Conservation (phyloP, 805 yeast species). For the Teunomyces atbi region DNA sequence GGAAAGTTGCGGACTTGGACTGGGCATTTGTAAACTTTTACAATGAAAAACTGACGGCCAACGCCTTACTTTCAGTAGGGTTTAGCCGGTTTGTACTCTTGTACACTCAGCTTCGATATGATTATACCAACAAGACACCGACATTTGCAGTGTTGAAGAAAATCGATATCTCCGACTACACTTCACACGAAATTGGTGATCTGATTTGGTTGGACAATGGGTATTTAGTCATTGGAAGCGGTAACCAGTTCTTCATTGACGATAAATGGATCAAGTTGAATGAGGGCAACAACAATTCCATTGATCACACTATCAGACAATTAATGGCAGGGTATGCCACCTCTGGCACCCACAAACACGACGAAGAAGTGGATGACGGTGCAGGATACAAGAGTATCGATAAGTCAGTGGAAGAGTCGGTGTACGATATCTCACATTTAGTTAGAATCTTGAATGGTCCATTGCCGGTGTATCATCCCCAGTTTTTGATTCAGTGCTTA, state of each 20-base stretch:
- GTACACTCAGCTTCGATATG: constrained; percentile 82
- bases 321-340: constrained; percentile 31
- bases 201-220: constrained; percentile 84
- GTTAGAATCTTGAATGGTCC: constrained; percentile 85
- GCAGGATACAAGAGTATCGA: constrained; percentile 17
- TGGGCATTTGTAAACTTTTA: constrained; percentile 66
- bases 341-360: constrained; percentile 1
- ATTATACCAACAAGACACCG: constrained; percentile 79
- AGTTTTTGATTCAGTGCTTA: constrained; percentile 71
- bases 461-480: constrained; percentile 88
- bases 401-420: constrained; percentile 14
- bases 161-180: constrained; percentile 66
- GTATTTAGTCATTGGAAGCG: constrained; percentile 77
- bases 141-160: constrained; percentile 74
- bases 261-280: constrained; percentile 54
- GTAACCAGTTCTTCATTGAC: constrained; percentile 83
- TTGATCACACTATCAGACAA: constrained; percentile 54
- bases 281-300: constrained; percentile 20
- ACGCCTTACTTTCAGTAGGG: constrained; percentile 78
- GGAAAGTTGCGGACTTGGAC: constrained; percentile 67
- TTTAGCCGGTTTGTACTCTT: constrained; percentile 60
- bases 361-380: constrained; percentile 16
- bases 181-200: constrained; percentile 84
- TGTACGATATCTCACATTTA: constrained; percentile 58
- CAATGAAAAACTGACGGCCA: constrained; percentile 10